phyloP scores from a whole-genome alignment of 371 early-diverging fungal genomes.

The Actinomucor elegans region DNA sequence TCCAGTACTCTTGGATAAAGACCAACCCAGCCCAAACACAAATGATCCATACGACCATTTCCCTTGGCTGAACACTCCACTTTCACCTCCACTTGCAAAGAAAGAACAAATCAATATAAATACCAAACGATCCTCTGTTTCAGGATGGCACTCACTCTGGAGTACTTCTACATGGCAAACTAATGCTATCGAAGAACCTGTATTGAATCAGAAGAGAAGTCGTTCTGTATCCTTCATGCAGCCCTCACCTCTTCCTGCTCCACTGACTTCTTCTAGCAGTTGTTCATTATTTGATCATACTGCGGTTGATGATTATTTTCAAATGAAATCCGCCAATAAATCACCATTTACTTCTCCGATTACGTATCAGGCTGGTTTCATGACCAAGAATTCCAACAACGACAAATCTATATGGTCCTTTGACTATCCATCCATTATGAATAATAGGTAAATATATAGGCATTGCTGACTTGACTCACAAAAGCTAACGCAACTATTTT shows the following conservation, averaged over 20 bases:
- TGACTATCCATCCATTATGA: too few relatives aligned
- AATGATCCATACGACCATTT: too few relatives aligned
- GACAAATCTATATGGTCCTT: not conserved
- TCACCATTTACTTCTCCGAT: conserved; percentile 7
- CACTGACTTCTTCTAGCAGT: not conserved
- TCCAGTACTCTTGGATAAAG: too few relatives aligned
- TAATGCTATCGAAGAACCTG: not conserved
- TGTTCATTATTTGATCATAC: not conserved
- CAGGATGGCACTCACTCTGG: conserved; percentile 1
- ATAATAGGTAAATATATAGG: too few relatives aligned
- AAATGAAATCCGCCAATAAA: not conserved
- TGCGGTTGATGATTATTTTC: not conserved
- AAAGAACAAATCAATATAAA: not conserved
- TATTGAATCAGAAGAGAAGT: not conserved
- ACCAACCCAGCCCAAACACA: too few relatives aligned
- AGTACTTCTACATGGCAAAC: conserved; percentile 3
- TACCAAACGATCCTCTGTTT: not conserved
- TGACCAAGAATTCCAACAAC: not conserved
- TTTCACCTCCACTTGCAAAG: not conserved
- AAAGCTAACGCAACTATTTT: too few relatives aligned
- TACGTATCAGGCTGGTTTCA: not conserved
- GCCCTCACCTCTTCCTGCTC: too few relatives aligned
- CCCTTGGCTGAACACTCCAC: not conserved
- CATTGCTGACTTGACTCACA: too few relatives aligned
- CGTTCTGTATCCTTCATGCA: not conserved